phyloP scores from a whole-genome alignment of 2,329 filamentous ascomycete genomes.

The Aspergillus persii region DNA sequence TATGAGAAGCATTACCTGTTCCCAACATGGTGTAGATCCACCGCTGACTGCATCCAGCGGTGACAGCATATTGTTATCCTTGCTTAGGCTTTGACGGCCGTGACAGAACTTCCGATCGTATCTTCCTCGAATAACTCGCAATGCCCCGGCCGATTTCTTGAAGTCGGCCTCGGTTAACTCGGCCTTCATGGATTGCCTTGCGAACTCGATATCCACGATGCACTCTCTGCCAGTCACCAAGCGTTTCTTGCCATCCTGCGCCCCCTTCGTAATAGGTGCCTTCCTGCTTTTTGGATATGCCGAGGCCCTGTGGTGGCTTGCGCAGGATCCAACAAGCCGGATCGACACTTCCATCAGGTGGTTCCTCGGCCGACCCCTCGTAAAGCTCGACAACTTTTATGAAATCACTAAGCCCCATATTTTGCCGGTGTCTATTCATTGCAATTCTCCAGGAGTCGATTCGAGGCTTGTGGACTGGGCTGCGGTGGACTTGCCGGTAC shows the following conservation, averaged over 20 bases:
- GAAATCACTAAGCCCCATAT: constrained; percentile 28
- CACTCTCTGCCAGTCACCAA: constrained; percentile 40
- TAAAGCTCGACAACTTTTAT: constrained; percentile 32
- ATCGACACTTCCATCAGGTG: constrained; percentile 39
- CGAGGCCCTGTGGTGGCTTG: constrained; percentile 40
- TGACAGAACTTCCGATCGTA: constrained; percentile 10
- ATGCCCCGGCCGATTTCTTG: constrained; percentile 28
- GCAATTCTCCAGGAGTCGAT: constrained; percentile 42
- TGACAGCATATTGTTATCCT: not conserved
- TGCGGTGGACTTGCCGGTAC: constrained; percentile 20
- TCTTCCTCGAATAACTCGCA: constrained; percentile 17
- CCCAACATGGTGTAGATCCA: not conserved
- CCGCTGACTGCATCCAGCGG: not conserved
- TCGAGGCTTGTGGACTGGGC: constrained; percentile 24
- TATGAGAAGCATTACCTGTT: constrained; percentile 4
- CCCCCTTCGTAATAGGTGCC: constrained; percentile 41
- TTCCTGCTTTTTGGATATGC: constrained; percentile 34
- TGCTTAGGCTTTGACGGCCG: not conserved
- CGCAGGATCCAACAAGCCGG: constrained; percentile 41
- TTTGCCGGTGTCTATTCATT: constrained; percentile 34
- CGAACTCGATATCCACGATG: constrained; percentile 35
- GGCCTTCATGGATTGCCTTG: constrained; percentile 37
- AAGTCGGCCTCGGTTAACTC: constrained; percentile 32
- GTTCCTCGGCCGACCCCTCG: constrained; percentile 38
- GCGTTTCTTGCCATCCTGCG: constrained; percentile 39